Base-by-base conservation (phyloP, 257 asterid species). In the Solanum neorickii region DNA sequence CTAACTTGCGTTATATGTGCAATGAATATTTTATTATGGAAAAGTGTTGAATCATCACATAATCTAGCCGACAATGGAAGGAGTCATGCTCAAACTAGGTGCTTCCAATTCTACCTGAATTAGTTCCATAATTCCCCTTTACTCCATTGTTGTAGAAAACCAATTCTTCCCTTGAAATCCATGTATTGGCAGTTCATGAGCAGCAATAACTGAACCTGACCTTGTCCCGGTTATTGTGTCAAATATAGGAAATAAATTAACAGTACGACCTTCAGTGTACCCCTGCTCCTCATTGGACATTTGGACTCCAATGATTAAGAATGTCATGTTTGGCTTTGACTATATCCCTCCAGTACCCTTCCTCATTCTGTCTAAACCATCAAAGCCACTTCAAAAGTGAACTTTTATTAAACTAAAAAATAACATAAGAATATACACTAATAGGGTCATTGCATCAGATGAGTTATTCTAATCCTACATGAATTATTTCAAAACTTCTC, bases 21-120 rank as follows among this genome's bases (percentile, higher is more conserved):
- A 89, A 91, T 87, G 35, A 91, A 87, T 86, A 47, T 46, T 41
- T 88, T 86, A 86, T 75, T 83, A 44, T 82, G 89, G 75, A 90
- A 89, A 89, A 39, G 70, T 41, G 87, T 60, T 82, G 92, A 59
- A 39, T 29, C 88, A 84, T 87, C 92, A 68, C 83, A 47, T 87
- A 77, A 72, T 88, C 86, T 88, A 33, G 87, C 70, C 18, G 88
- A 89, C 35, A 90, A 89, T 88, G 87, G 90, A 84, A 86, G 77
- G 73, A 83, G 39, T 90, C 94, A 90, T 70, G 88, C 88, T 85
- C 91, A 87, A 90, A 88, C 83, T 87, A 91, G 90, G 89, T 87
- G 80, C 86, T 87, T 83, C 86, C 90, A 46, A 72, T 84, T 62
- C 66, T 88, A 82, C 62, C 91, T 20, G 87, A 85, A 76, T 74